phyloP scores from a whole-genome alignment of 177 flowering plant genomes.

The Telopea speciosissima region DNA sequence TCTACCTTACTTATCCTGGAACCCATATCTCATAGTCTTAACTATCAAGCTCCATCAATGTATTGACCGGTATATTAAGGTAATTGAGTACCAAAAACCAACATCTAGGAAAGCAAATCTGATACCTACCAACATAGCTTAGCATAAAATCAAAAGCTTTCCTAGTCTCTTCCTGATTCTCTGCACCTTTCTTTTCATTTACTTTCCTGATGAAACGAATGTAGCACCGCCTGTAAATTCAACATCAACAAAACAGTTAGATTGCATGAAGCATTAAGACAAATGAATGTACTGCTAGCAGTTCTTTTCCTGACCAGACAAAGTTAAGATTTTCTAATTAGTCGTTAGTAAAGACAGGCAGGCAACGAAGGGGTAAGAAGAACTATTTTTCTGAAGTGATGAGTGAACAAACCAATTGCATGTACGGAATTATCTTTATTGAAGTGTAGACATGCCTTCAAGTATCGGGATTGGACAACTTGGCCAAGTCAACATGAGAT shows the following conservation, averaged over 20 bases:
- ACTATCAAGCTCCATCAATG: neutral
- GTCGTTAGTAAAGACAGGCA: neutral
- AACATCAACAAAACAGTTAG: neutral
- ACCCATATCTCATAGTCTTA: no score
- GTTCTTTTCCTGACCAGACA: neutral
- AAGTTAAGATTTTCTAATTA: neutral
- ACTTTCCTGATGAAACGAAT: constrained; percentile 85
- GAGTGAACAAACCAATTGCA: no score
- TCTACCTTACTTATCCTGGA: no score
- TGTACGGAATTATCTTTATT: no score
- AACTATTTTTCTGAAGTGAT: no score
- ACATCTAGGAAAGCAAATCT: constrained; percentile 1
- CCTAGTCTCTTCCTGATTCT: constrained; percentile 90
- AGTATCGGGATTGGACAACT: no score
- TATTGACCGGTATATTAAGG: neutral
- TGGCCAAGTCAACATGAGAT: no score
- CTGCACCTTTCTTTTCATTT: constrained; percentile 79
- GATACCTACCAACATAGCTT: constrained; percentile 60
- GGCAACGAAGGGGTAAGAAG: neutral
- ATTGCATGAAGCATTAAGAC: neutral
- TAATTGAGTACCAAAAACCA: constrained; percentile 1
- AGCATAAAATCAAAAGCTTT: constrained; percentile 97
- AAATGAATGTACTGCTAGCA: neutral
- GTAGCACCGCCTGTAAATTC: constrained; percentile 75
- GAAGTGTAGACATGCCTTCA: no score